Base-by-base conservation (phyloP, 2,329 filamentous ascomycete genomes). In the Fusarium cicatricum region DNA sequence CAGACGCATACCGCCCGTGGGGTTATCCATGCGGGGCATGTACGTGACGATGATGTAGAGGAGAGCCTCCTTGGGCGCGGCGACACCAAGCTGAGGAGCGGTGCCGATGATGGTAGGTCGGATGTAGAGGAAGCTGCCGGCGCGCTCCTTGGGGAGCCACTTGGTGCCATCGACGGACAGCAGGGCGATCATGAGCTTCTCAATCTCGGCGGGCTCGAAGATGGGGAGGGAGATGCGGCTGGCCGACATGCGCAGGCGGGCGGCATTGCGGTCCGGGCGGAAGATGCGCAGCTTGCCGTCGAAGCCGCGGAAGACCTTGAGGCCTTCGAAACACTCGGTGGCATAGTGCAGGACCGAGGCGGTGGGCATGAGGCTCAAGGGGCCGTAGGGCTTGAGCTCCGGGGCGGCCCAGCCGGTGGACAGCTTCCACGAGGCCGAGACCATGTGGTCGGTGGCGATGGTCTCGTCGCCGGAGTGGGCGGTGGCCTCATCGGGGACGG, bases 91-190 rank as follows among this genome's bases (percentile, higher is more conserved):
- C 68, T 91, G 88, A 8, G 87, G 77, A 65, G 91, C 90, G 10
- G 89, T 93, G 47, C 89, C 92, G 70, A 97, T 97, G 74, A 97
- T 83, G 1, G 91, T 92, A 2, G 92, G 92, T 41, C 92, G 89
- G 53, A 97, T 82, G 78, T 97, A 97, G 46, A 97, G 78, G 78
- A 89, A 96, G 45, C 78, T 78, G 34, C 90, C 90, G 2, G 87
- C 81, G 31, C 85, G 80, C 59, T 85, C 80, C 67, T 83, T 83
- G 36, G 92, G 91, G 34, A 96, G 82, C 92, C 92, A 97, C 70
- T 89, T 90, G 61, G 83, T 77, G 2, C 88, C 89, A 74, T 96
- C 90, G 64, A 87, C 83, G 59, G 86, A 84, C 72, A 91, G 84
- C 43, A 97, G 84, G 41, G 85, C 84, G 31, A 85, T 75, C 64